phyloP scores from a whole-genome alignment of 1,284 basidiomycete genomes.

The Peniophora sp. region DNA sequence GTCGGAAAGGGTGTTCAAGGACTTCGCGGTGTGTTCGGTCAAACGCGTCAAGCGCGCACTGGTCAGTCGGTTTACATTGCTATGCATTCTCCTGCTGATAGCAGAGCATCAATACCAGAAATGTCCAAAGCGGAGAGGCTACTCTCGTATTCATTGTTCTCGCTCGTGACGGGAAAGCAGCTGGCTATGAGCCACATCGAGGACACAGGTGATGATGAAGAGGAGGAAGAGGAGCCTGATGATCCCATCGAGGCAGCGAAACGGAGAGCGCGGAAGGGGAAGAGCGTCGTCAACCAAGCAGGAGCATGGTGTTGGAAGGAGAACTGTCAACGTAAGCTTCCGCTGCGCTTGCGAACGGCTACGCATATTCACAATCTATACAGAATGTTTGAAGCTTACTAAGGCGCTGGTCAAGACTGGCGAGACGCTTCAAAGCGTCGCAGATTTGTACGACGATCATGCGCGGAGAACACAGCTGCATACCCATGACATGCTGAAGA shows the following conservation, averaged over 20 bases:
- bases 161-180: conserved; percentile 61
- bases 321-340: conserved; percentile 47
- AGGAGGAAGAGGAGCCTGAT: background rate
- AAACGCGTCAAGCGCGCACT: conserved; percentile 55
- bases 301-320: conserved; percentile 87
- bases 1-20: conserved; percentile 63
- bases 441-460: conserved; percentile 73
- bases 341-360: too few relatives aligned
- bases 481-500: conserved; percentile 71
- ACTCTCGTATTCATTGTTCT: conserved; percentile 62
- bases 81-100: background rate
- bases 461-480: conserved; percentile 62
- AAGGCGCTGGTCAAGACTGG: conserved; percentile 74
- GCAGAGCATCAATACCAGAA: conserved; percentile 38
- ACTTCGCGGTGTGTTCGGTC: conserved; percentile 52
- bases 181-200: conserved; percentile 47
- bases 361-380: too few relatives aligned
- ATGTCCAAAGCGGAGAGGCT: conserved; percentile 68
- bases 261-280: conserved; percentile 19
- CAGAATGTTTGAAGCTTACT: conserved; percentile 69
- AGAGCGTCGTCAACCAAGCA: conserved; percentile 59
- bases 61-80: conserved; percentile 33
- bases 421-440: conserved; percentile 67
- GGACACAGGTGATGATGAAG: conserved; percentile 5
- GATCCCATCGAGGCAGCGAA: conserved; percentile 22